These are phyloP conservation scores for Ascobolus immersus DNA, from an alignment of 495 filamentous ascomycete species.

Conservation along the genomic window DNA sequence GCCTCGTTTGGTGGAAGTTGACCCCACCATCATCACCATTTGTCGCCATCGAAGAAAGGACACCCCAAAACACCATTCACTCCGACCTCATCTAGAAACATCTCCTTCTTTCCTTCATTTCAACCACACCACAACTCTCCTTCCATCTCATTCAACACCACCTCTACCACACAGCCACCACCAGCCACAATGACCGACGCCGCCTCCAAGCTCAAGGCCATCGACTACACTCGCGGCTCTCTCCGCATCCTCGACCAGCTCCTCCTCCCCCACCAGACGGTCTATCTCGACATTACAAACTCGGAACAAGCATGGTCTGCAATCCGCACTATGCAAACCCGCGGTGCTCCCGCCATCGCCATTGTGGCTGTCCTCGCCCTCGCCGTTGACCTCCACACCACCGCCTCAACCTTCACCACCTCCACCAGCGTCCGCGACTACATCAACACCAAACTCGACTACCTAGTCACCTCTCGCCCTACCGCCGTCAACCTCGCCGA, in stretches of 20 bases:
- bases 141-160: too few relatives aligned
- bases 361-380: slow-evolving; percentile 81
- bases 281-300: slow-evolving; percentile 48
- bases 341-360: slow-evolving; percentile 86
- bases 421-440: slow-evolving; percentile 35
- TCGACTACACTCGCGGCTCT: slow-evolving; percentile 53
- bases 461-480: slow-evolving; percentile 62
- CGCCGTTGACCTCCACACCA: slow-evolving; percentile 41
- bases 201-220: slow-evolving; percentile 82
- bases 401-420: slow-evolving; percentile 8
- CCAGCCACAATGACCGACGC: too few relatives aligned
- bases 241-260: slow-evolving; percentile 79
- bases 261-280: slow-evolving; percentile 58
- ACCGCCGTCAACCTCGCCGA: slow-evolving; percentile 89
- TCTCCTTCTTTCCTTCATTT: too few relatives aligned
- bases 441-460: slow-evolving; percentile 49
- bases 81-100: too few relatives aligned
- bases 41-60: too few relatives aligned
- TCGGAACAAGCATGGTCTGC: slow-evolving; percentile 71
- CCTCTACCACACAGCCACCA: too few relatives aligned
- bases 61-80: too few relatives aligned
- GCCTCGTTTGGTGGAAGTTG: too few relatives aligned
- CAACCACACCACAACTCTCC: too few relatives aligned
- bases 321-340: slow-evolving; percentile 80
- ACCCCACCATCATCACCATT: too few relatives aligned